These are phyloP conservation scores for Bipolaris zeicola DNA, from an alignment of 2,329 filamentous ascomycete species.

Conservation along the genomic window DNA sequence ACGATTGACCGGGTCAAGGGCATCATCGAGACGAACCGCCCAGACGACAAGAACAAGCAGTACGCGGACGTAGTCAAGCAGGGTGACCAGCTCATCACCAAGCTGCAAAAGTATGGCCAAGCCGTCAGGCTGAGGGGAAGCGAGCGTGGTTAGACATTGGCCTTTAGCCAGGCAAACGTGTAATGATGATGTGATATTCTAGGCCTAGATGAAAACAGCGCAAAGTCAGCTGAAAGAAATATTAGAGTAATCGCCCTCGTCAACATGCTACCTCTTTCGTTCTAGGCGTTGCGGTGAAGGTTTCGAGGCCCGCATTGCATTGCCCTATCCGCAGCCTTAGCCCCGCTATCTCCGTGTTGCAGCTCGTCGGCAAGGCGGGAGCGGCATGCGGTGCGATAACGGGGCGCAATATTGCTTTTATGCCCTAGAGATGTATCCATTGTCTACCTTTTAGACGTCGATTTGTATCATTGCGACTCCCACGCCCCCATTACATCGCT, in stretches of 20 bases:
- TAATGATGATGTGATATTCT: conserved; percentile 27
- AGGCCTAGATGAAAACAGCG: conserved; percentile 31
- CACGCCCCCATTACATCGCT: conserved; percentile 15
- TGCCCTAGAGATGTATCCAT: neutral
- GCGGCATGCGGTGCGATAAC: conserved; percentile 21
- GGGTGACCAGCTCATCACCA: conserved; percentile 96
- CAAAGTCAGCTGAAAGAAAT: conserved; percentile 19
- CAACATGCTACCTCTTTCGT: neutral
- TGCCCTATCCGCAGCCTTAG: conserved; percentile 15
- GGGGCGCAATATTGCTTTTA: conserved; percentile 9
- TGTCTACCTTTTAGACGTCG: conserved; percentile 10
- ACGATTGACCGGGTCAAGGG: conserved; percentile 97
- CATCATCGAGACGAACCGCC: conserved; percentile 96
- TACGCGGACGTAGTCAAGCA: conserved; percentile 98
- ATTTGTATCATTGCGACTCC: neutral
- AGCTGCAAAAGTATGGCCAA: conserved; percentile 98
- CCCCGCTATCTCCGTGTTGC: conserved; percentile 16
- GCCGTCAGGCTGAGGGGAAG: conserved; percentile 92
- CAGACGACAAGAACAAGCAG: conserved; percentile 99
- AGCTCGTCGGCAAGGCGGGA: conserved; percentile 7
- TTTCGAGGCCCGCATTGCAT: conserved; percentile 10
- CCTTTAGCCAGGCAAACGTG: conserved; percentile 15
- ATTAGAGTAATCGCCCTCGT: conserved; percentile 12
- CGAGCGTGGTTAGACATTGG: conserved; percentile 71
- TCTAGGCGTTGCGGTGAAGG: conserved; percentile 1